These are phyloP conservation scores for Paracorniculantispora psalliotae DNA, from an alignment of 2,329 filamentous ascomycete species.

Conservation along the genomic window DNA sequence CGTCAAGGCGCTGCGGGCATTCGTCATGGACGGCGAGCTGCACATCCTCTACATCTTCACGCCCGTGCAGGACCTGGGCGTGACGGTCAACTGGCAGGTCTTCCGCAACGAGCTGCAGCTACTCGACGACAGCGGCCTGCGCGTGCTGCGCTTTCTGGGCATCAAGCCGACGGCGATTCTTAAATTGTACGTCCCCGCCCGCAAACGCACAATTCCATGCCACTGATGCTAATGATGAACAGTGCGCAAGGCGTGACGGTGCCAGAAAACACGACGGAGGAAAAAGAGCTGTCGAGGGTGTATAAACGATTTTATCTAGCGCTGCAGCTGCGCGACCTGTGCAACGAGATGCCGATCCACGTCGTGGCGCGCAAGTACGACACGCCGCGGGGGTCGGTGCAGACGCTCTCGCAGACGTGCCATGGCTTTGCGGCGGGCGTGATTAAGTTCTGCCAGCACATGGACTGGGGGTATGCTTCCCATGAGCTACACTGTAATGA, in stretches of 20 bases:
- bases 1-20: slow-evolving; percentile 60
- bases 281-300: slow-evolving; percentile 56
- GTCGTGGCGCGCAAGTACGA: slow-evolving; percentile 66
- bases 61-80: slow-evolving; percentile 55
- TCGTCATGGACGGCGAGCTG: slow-evolving; percentile 78
- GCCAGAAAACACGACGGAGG: slow-evolving; percentile 56
- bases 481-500: too few species aligned
- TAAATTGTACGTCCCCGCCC: slow-evolving; percentile 48
- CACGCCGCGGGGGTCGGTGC: slow-evolving; percentile 63
- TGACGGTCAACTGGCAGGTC: slow-evolving; percentile 64
- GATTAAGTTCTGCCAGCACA: slow-evolving; percentile 72
- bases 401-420: slow-evolving; percentile 68
- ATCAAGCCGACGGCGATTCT: slow-evolving; percentile 64
- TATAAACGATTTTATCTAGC: slow-evolving; percentile 71
- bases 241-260: slow-evolving; percentile 64
- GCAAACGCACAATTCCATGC: neutral
- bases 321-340: slow-evolving; percentile 72
- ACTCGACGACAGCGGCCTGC: slow-evolving; percentile 65
- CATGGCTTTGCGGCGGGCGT: slow-evolving; percentile 75
- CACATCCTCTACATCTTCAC: slow-evolving; percentile 75
- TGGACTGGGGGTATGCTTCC: slow-evolving; percentile 65
- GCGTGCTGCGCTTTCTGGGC: slow-evolving; percentile 63
- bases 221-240: slow-evolving; percentile 18
- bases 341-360: slow-evolving; percentile 70
- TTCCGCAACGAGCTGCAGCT: slow-evolving; percentile 67